These are phyloP conservation scores for Kokia cookei DNA, from an alignment of 441 rosid genomes.

Conservation along the genomic window DNA sequence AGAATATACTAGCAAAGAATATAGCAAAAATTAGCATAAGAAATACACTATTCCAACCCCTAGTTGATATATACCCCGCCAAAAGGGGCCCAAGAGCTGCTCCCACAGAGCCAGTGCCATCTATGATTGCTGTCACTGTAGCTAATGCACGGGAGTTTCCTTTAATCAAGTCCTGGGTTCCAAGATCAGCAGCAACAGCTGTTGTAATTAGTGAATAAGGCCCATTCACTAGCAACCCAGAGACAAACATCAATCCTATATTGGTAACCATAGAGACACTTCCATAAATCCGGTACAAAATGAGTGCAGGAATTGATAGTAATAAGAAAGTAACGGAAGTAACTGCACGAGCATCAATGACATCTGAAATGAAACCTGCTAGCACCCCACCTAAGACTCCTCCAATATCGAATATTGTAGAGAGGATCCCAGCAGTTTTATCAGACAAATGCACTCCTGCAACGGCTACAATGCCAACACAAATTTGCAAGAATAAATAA, in stretches of 20 bases:
- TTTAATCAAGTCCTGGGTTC: conserved; percentile 63
- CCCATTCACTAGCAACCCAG: conserved; percentile 79
- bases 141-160: conserved; percentile 86
- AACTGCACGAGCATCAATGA: conserved; percentile 70
- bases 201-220: conserved; percentile 85
- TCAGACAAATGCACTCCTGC: conserved; percentile 79
- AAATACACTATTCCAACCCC: conserved; percentile 67
- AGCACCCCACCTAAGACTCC: conserved; percentile 80
- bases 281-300: conserved; percentile 66
- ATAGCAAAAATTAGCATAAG: conserved; percentile 65
- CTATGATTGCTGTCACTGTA: conserved; percentile 83
- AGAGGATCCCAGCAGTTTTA: conserved; percentile 83
- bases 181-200: conserved; percentile 93
- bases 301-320: conserved; percentile 72
- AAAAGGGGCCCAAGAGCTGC: conserved; percentile 72
- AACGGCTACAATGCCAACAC: conserved; percentile 49
- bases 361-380: conserved; percentile 75
- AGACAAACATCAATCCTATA: conserved; percentile 64
- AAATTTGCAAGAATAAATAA: conserved; percentile 2
- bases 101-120: conserved; percentile 94
- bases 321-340: conserved; percentile 65
- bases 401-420: conserved; percentile 75
- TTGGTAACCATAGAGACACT: conserved; percentile 62
- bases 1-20: conserved; percentile 47
- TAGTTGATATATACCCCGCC: not conserved